A percentile compares a stretch with the other conserved stretches of the same genome.
Evolutionary conservation across 2,329 filamentous ascomycete species (phyloP).

Genomic region (Beauveria asiatica): DNA sequence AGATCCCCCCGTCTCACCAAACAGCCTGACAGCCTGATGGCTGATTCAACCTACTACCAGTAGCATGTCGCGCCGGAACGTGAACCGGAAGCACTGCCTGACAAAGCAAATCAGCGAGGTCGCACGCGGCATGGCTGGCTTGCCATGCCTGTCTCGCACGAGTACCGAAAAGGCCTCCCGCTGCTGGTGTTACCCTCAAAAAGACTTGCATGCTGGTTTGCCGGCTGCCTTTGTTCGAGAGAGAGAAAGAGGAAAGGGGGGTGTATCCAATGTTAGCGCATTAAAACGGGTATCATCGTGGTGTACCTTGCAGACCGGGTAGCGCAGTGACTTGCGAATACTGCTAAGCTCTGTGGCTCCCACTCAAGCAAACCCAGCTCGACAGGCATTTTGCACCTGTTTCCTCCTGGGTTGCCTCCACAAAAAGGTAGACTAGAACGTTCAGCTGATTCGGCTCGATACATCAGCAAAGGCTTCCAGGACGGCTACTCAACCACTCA

Average conservation of each 20-base stretch:
- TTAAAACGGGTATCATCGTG: constrained; percentile 1
- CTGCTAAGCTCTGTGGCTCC: too few species aligned
- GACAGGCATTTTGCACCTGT: neutral
- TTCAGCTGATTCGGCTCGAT: constrained; percentile 10
- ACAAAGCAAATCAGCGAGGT: neutral
- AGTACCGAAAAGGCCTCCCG: neutral
- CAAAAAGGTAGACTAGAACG: constrained; percentile 6
- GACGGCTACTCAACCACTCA: neutral
- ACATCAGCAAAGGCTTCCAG: constrained; percentile 1
- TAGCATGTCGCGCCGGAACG: constrained; percentile 1
- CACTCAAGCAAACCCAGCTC: constrained; percentile 3
- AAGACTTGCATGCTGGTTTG: neutral
- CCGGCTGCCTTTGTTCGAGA: neutral
- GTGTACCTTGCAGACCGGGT: constrained; percentile 9
- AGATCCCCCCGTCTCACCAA: constrained; percentile 9
- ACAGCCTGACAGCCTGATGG: constrained; percentile 1
- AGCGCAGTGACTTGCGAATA: neutral
- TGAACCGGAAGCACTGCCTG: neutral
- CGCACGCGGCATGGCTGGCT: neutral
- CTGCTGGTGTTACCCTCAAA: neutral
- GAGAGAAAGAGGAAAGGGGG: neutral
- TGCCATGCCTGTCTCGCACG: neutral
- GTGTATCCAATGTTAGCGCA: neutral
- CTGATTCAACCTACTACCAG: neutral
- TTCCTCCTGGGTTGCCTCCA: neutral